Base-by-base conservation (phyloP, 2,329 filamentous ascomycete species). In the Sporothrix protearum region DNA sequence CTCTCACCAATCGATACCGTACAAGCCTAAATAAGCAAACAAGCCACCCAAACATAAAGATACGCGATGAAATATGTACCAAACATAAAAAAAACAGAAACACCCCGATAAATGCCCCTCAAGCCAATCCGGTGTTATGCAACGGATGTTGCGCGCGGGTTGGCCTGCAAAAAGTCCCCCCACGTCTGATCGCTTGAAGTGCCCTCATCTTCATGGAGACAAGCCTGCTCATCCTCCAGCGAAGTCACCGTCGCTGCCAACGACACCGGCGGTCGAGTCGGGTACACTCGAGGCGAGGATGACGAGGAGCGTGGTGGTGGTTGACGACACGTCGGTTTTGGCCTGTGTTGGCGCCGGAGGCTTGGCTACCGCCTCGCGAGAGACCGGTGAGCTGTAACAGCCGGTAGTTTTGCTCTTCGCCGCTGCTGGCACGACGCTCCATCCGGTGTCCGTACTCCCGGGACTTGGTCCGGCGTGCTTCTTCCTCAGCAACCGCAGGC, bases 171-270 rank as follows among this genome's bases (percentile, higher is more conserved):
- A 25, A 68, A 74, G 4, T 75, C 74, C 33, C 69, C 68, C 73
- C 73, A 73, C 9, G 72, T 74, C 64, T 73, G 69, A 25, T 71
- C 59, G 42, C 71, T 71, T 2, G 57, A 69, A 19, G 53, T 69
- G 9, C 61, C 55, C 7, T 30, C 14, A 25, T 53, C 71, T 10
- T 69, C 53, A 10, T 49, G 12, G 5, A 55, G 67, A 12, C 1
- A 14, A 4, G 51, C 36, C 36, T 30, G 25, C 16, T 67, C 57
- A 14, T 67, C 45, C 6, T 67, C 45, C 45, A 67, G 22, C 2
- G 64, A 33, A 6, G 42, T 36, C 4, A 67, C 64, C 36, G 66
- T 68, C 49, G 66, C 66, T 19, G n/a, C 49, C 42, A 67, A 16
- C 10, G 64, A 67, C 64, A 36, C 45, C 10, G 28, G 16, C 10